Percentiles rank a stretch among this genome's conserved stretches.
phyloP scores from a whole-genome alignment of 257 asterid species.

The Echium plantagineum region DNA sequence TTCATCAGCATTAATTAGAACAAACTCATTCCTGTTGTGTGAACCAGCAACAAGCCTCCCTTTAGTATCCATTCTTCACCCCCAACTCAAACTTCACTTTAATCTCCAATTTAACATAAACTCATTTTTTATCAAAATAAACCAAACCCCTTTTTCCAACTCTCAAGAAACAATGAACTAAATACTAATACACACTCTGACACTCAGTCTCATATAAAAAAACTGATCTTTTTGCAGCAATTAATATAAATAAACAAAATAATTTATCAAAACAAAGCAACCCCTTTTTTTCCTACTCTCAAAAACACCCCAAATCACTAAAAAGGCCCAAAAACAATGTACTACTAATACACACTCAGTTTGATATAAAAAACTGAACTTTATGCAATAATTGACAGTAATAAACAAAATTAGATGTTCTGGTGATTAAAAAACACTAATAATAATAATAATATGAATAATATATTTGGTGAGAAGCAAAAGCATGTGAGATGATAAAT shows the following conservation, averaged over 20 bases:
- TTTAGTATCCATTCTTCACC: constrained; percentile 61
- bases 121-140: not conserved
- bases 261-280: no score
- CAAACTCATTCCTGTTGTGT: constrained; percentile 91
- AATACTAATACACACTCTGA: constrained; percentile 1
- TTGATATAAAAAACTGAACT: not conserved
- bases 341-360: constrained; percentile 1
- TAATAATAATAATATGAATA: no score
- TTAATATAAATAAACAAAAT: no score
- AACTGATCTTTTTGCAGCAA: not conserved
- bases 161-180: not conserved
- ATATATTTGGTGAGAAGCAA: no score
- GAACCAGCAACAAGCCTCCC: constrained; percentile 98
- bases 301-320: not conserved
- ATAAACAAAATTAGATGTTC: no score
- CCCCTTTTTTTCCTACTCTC: no score
- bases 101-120: not conserved
- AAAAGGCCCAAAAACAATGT: constrained; percentile 1
- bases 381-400: not conserved
- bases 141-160: no score
- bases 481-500: not conserved
- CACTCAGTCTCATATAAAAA: constrained; percentile 9
- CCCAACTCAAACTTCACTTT: constrained; percentile 1
- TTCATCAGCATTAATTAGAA: constrained; percentile 94
- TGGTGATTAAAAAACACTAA: no score